Evolutionary conservation across 768 basidiomycete species (phyloP), one percentile per base, ranked within the genome.

Genomic region (Tephrocybe sp.): DNA sequence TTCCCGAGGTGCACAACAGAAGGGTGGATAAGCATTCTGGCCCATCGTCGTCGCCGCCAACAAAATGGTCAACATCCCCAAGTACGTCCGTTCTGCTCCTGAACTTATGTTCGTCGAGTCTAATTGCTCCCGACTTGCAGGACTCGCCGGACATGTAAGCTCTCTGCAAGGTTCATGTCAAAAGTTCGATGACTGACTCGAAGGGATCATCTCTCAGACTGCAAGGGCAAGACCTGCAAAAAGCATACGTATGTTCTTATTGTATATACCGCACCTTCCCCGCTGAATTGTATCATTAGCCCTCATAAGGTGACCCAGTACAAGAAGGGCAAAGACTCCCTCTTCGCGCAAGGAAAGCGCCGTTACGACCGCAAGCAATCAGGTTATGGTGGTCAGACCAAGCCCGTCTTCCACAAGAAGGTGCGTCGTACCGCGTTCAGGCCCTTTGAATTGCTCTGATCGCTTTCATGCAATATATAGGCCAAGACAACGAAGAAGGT

Each of bases 371-470:
- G 95, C 65, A 95, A 97, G 83, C 94, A 91, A 73, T 88, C 87
- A 57, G 91, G 95, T 74, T 98, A 97, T 77, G 95, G 95, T 88
- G 95, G 95, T 76, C 95, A 99, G 82, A 99, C 95, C 52, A 99
- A 99, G 79, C 95, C 95, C 54, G 94, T 99, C 74, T 99, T 99
- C 88, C 97, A 99, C 90, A 99, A 99, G 82, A 98, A 97, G 87
- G 93, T 85, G 58, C 62, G 75, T 41, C 9, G 4, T 12, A 37
- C 41, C 4, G 21, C 8, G 15, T 22, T 13, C 3, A 11, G 2
- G 7, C n/a, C n/a, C 9, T 10, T 16, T 16, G 10, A 40, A 16
- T 9, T 2, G 0, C 1, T 38, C 8, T n/a, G 42, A 44, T 43
- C 12, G 19, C 8, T 45, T 27, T n/a, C 3, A 7, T 34, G 8